These are phyloP conservation scores for Thuidium tamariscinum DNA, from an alignment of 225 moss, liverwort and hornwort species.

Conservation along the genomic window DNA sequence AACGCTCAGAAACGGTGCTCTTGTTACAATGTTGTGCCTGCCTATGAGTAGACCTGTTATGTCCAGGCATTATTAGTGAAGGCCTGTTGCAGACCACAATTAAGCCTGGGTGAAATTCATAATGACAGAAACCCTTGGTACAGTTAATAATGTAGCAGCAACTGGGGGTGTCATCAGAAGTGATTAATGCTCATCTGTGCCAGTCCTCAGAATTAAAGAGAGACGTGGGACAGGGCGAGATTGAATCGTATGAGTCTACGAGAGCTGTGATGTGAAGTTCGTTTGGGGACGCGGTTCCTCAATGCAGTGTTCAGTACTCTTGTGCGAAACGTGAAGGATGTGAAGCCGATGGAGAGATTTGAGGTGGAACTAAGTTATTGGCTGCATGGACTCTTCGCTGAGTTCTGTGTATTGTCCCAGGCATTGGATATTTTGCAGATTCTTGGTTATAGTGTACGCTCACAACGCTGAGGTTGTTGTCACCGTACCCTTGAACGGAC, in stretches of 20 bases:
- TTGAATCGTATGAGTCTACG: neutral
- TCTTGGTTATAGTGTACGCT: neutral
- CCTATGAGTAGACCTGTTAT: neutral
- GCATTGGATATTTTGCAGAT: too few species aligned
- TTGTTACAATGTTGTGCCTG: neutral
- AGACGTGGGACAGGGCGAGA: neutral
- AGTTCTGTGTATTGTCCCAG: neutral
- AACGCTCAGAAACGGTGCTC: neutral
- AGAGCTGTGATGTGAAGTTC: neutral
- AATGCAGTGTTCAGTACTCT: too few species aligned
- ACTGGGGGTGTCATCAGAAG: neutral
- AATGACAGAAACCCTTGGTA: neutral
- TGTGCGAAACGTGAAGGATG: neutral
- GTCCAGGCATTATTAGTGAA: neutral
- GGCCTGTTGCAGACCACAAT: neutral
- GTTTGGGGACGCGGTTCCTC: neutral
- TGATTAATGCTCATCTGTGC: neutral
- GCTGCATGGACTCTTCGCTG: too few species aligned
- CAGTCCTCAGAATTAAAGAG: neutral
- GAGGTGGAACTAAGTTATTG: neutral
- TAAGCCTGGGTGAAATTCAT: neutral
- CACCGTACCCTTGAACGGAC: neutral
- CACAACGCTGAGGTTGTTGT: neutral
- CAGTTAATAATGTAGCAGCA: neutral
- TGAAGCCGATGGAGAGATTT: neutral